Evolutionary conservation across 306 rosid species (phyloP), one percentile per base, ranked within the genome.

Genomic region (Trichosanthes cucumerina): DNA sequence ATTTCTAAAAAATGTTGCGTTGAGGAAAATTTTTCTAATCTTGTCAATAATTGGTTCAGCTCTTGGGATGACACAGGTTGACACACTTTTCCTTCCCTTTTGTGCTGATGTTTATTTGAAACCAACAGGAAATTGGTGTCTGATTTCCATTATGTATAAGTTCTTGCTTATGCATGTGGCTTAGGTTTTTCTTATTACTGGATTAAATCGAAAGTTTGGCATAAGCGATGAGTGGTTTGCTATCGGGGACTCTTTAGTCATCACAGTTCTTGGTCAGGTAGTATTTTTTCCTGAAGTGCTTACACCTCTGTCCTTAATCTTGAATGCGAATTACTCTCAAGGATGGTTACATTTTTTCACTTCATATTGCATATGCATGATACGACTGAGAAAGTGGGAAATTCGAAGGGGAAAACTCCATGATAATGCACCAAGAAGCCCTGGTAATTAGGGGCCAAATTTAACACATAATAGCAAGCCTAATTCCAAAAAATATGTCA

Each of bases 141-240:
- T 19, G 6, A 7, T 76, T 56, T 76, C 12, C 16, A 16, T 66
- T 38, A 6, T 70, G 56, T 70, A 38, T 70, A 69, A 41, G 52
- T 69, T 68, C 52, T 68, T 70, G 76, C 44, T 28, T 54, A 1
- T 80, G 52, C 49, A 11, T 81, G 43, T 65, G 63, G 79, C 44
- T 75, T 84, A 92, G 99, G 89, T 95, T 84, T 52, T 95, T 56
- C 97, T 95, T 75, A 89, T 95, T 57, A 91, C 97, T n/a, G 97
- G 97, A 81, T 83, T 95, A 80, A 95, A 95, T 83, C 86, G 88
- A 77, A 78, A 82, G 80, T 82, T 92, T 59, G 97, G 97, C 83
- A 91, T 95, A 66, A 92, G 93, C 66, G 92, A 95, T 81, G 96
- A 92, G 86, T 95, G 99, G 99, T 95, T 95, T 85, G 91, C 97